Conservation (phyloP, 2,329 filamentous ascomycete genomes). For the Calonectria henricotiae region DNA sequence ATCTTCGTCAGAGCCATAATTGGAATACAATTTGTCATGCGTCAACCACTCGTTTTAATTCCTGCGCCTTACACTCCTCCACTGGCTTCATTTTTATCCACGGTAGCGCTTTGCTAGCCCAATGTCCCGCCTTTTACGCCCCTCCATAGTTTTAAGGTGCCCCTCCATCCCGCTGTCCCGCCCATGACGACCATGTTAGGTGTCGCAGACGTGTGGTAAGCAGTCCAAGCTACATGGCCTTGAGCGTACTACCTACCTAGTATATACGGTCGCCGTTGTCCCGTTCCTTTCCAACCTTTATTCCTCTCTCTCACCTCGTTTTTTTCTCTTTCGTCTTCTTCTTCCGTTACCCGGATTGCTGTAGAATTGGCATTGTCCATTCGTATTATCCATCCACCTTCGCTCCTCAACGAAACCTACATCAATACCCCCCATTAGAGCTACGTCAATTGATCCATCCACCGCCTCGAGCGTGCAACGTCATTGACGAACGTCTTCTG, state of each 20-base stretch:
- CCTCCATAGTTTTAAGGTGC: background rate
- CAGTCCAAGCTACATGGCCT: slow-evolving; percentile 13
- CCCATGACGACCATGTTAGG: background rate
- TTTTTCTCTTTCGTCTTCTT: slow-evolving; percentile 36
- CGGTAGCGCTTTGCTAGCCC: slow-evolving; percentile 13
- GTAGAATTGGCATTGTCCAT: background rate
- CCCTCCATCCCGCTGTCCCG: slow-evolving; percentile 10
- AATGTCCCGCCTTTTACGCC: slow-evolving; percentile 5
- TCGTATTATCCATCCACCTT: background rate
- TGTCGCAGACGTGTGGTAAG: background rate
- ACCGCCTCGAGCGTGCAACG: background rate
- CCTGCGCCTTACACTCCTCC: slow-evolving; percentile 1
- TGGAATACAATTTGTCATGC: background rate
- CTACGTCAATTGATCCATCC: slow-evolving; percentile 8
- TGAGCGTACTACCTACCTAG: background rate
- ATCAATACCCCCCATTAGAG: background rate
- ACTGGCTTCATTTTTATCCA: slow-evolving; percentile 6
- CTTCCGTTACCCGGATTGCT: background rate
- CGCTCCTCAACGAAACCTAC: background rate
- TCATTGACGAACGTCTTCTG: slow-evolving; percentile 6
- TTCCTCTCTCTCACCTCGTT: slow-evolving; percentile 33
- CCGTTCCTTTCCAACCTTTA: slow-evolving; percentile 25
- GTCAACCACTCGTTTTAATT: background rate
- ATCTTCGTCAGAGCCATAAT: background rate
- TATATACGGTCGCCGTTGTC: slow-evolving; percentile 30